A percentile compares a stretch with the other conserved stretches of the same genome.
Evolutionary conservation across 2,329 filamentous ascomycete genomes (phyloP).

Genomic region (Ophiostoma quercus): DNA sequence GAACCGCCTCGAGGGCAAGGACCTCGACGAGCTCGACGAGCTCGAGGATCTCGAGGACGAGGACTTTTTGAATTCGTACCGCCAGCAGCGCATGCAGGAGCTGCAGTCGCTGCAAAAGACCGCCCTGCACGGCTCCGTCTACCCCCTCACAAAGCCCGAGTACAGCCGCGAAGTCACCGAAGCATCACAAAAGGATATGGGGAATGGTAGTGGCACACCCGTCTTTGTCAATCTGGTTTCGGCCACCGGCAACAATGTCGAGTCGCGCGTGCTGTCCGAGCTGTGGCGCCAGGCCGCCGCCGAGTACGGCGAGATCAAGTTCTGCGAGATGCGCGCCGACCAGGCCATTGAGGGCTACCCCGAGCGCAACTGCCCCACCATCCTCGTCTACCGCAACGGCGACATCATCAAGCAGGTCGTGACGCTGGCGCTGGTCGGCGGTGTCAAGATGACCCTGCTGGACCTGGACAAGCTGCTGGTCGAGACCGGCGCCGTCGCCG

Average conservation of each 20-base stretch:
- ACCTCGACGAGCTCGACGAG: conserved; percentile 86
- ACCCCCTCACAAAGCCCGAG: conserved; percentile 89
- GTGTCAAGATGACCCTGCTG: conserved; percentile 62
- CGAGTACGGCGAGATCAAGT: conserved; percentile 92
- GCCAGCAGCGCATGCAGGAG: conserved; percentile 81
- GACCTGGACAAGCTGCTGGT: conserved; percentile 78
- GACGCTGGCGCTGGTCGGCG: conserved; percentile 75
- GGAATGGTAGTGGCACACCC: conserved; percentile 30
- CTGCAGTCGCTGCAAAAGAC: conserved; percentile 68
- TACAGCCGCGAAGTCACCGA: conserved; percentile 90
- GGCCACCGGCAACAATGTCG: conserved; percentile 70
- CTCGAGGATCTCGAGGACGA: conserved; percentile 96
- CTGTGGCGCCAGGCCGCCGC: conserved; percentile 78
- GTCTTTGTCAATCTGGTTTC: conserved; percentile 79
- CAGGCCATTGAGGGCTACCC: conserved; percentile 97
- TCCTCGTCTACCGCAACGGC: conserved; percentile 85
- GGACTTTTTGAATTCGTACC: conserved; percentile 79
- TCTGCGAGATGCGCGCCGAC: conserved; percentile 88
- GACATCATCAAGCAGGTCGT: conserved; percentile 90
- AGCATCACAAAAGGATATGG: conserved; percentile 53
- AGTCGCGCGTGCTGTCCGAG: conserved; percentile 77
- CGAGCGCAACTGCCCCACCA: conserved; percentile 88
- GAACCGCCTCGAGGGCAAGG: conserved; percentile 88
- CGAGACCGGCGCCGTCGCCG: conserved; percentile 71
- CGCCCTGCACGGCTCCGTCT: conserved; percentile 81